Conservation (phyloP, 345 rosid genomes). For the Limnanthes douglasii region DNA sequence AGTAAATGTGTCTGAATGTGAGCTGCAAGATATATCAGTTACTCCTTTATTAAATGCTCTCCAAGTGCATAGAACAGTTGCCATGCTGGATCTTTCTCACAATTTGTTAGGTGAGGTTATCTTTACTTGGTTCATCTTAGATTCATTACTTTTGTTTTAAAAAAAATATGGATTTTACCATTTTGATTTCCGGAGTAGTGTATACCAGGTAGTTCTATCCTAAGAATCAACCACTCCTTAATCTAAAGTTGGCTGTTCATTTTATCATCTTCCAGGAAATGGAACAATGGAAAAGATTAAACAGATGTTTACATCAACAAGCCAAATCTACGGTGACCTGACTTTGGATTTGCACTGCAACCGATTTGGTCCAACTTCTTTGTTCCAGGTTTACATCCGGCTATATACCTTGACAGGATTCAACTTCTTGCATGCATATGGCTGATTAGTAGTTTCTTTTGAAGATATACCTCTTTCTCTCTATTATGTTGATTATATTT, state of each 20-base stretch:
- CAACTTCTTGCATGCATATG: background rate
- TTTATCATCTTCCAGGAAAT: slow-evolving; percentile 49
- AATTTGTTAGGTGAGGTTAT: slow-evolving; percentile 60
- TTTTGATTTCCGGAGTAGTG: too few relatives aligned
- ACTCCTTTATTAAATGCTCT: slow-evolving; percentile 71
- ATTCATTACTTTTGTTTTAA: too few relatives aligned
- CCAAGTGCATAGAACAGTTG: slow-evolving; percentile 46
- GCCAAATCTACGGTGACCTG: slow-evolving; percentile 63
- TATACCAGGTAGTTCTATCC: too few relatives aligned
- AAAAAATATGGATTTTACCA: too few relatives aligned
- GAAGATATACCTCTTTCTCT: too few relatives aligned
- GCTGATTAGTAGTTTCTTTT: too few relatives aligned
- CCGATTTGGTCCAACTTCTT: slow-evolving; percentile 83
- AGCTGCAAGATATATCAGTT: slow-evolving; percentile 80
- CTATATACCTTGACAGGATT: slow-evolving; percentile 8
- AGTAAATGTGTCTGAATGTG: slow-evolving; percentile 63
- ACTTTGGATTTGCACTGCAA: slow-evolving; percentile 94
- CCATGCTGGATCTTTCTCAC: slow-evolving; percentile 73
- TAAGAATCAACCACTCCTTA: too few relatives aligned
- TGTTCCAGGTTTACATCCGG: slow-evolving; percentile 59
- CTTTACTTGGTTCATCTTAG: slow-evolving; percentile 4
- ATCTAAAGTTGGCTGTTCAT: slow-evolving; percentile 7
- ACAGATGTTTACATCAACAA: slow-evolving; percentile 46
- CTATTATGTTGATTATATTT: too few relatives aligned
- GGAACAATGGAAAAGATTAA: slow-evolving; percentile 90